A percentile compares a stretch with the other conserved stretches of the same genome.
Conservation (phyloP, 2,329 filamentous ascomycete species). For the Cercospora sp. region DNA sequence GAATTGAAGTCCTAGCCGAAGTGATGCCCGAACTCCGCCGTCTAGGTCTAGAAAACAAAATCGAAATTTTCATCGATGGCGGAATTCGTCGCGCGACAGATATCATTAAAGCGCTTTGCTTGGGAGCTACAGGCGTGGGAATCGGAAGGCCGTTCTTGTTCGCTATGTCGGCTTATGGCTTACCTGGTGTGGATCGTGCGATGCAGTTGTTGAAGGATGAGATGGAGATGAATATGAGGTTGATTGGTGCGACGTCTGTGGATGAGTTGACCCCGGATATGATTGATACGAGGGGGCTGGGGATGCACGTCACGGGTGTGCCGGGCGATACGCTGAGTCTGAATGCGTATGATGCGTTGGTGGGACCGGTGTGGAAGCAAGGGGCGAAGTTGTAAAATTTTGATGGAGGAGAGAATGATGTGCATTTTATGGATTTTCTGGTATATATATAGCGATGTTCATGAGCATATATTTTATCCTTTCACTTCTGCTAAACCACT, state of each 20-base stretch:
- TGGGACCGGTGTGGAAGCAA: conserved; percentile 39
- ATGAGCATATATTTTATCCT: neutral
- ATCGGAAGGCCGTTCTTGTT: conserved; percentile 95
- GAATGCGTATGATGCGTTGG: conserved; percentile 56
- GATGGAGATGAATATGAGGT: conserved; percentile 98
- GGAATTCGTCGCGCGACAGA: conserved; percentile 88
- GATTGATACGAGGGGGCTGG: conserved; percentile 73
- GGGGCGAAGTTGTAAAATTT: conserved; percentile 32
- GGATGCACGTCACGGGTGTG: conserved; percentile 58
- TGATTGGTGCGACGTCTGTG: conserved; percentile 77
- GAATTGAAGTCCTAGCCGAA: conserved; percentile 86
- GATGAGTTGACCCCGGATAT: conserved; percentile 77
- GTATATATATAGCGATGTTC: neutral
- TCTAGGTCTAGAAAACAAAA: conserved; percentile 61
- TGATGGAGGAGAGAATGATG: neutral
- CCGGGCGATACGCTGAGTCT: conserved; percentile 62
- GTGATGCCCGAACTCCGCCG: conserved; percentile 70
- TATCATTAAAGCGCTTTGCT: conserved; percentile 89
- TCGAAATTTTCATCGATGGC: conserved; percentile 86
- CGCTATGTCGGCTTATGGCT: conserved; percentile 90
- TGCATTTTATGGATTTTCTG: neutral
- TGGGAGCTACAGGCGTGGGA: conserved; percentile 88
- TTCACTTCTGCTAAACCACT: neutral
- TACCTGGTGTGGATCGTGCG: conserved; percentile 82
- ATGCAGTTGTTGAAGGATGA: conserved; percentile 78